Base-by-base conservation (phyloP, 345 rosid genomes). In the Raphanus raphanistrum region DNA sequence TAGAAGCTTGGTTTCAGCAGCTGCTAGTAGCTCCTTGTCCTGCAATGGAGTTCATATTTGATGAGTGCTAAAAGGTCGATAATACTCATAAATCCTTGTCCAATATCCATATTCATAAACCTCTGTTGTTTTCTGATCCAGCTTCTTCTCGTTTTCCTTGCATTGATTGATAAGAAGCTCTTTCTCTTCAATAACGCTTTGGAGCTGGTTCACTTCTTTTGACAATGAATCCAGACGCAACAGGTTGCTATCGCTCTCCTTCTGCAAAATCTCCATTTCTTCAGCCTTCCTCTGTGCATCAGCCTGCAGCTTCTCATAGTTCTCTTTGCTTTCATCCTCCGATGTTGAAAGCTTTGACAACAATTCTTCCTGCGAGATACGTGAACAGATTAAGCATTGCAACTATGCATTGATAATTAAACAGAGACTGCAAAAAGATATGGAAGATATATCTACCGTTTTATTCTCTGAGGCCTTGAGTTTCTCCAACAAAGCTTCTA, bases 81-180 rank as follows among this genome's bases (percentile, higher is more conserved):
- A 27, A 69, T 57, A 32, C 54, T 70, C 21, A 29, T 7, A 71
- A 68, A 54, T 10, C 65, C 15, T 63, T 61, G 43, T 62, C n/a
- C 45, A 64, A 17, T 31, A 70, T 25, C 38, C 50, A 59, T 58
- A 21, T 73, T 59, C 11, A 11, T 64, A 64, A 62, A 94, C 99
- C 97, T 92, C 84, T 28, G 69, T 73, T 32, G 86, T 84, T 79
- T 90, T 86, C 57, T 82, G 87, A 82, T 91, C 88, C 69, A 95
- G 73, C 73, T 82, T 90, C 83, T 81, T 89, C 76, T 87, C 88
- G 68, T 73, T 83, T 13, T 90, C 90, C 62, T 82, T 86, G 76
- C 72, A 66, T 71, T 84, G 88, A 82, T 83, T 76, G 77, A 92
- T 70, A 78, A 84, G 82, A 80, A 76, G 84, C 61, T 90, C 96